Conservation (phyloP, 192 early-diverging fungal genomes). For the Paraglomus brasilianum region DNA sequence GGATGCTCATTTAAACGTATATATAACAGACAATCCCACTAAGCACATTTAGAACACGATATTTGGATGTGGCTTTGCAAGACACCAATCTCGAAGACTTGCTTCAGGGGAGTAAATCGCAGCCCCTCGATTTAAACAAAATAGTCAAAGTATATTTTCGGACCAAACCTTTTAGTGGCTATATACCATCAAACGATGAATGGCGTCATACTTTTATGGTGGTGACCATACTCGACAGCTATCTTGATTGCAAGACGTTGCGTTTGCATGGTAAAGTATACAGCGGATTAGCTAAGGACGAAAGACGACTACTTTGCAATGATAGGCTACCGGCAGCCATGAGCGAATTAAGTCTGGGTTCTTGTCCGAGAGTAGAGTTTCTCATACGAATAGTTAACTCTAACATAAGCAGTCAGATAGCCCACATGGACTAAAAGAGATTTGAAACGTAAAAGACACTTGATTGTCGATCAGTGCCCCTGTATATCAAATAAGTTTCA, state of each 20-base stretch:
- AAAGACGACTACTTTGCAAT: background rate
- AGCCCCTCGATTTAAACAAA: background rate
- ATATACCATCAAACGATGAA: background rate
- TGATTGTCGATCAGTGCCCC: too few species aligned
- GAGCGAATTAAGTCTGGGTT: too few species aligned
- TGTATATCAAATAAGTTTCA: too few species aligned
- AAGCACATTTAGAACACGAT: constrained; percentile 13
- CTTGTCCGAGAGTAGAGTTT: too few species aligned
- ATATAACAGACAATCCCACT: constrained; percentile 10
- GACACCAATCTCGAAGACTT: background rate
- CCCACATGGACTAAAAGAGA: too few species aligned
- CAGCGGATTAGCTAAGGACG: constrained; percentile 11
- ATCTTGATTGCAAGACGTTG: constrained; percentile 12
- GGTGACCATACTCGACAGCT: constrained; percentile 14
- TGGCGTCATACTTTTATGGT: constrained; percentile 26
- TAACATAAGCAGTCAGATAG: too few species aligned
- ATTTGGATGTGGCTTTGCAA: constrained; percentile 9
- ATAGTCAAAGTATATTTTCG: constrained; percentile 9
- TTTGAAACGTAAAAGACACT: too few species aligned
- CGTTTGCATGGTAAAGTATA: background rate
- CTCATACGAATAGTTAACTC: too few species aligned
- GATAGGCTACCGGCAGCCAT: background rate
- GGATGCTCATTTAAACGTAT: background rate
- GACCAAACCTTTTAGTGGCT: background rate
- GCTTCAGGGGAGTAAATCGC: background rate